These are phyloP conservation scores for Pichia paraexigua DNA, from an alignment of 805 yeast species.

Conservation along the genomic window DNA sequence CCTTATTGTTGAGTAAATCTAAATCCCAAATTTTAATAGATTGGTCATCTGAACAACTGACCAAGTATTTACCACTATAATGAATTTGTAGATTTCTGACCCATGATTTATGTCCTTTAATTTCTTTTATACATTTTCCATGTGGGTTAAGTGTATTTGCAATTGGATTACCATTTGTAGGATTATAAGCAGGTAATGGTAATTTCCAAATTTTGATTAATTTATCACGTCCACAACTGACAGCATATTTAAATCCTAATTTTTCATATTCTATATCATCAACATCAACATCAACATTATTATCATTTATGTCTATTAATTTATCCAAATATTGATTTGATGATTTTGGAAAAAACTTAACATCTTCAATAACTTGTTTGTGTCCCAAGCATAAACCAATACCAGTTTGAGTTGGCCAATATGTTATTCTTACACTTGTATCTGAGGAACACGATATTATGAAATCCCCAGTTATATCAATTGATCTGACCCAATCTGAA, in stretches of 20 bases:
- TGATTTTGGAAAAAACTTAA: conserved; percentile 51
- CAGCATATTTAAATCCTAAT: conserved; percentile 63
- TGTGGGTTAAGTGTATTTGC: conserved; percentile 50
- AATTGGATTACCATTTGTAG: conserved; percentile 30
- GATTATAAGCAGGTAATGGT: conserved; percentile 50
- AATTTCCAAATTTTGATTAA: conserved; percentile 66
- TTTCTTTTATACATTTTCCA: conserved; percentile 48
- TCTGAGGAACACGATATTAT: conserved; percentile 73
- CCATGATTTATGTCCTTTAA: conserved; percentile 83
- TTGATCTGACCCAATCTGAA: conserved; percentile 73
- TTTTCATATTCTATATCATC: conserved; percentile 19
- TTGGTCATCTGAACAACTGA: conserved; percentile 76
- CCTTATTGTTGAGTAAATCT: conserved; percentile 22
- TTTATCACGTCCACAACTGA: conserved; percentile 76
- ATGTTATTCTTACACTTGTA: conserved; percentile 61
- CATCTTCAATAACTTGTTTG: conserved; percentile 73
- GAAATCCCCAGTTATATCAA: conserved; percentile 41
- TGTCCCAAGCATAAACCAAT: conserved; percentile 66
- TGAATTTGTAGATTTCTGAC: conserved; percentile 62
- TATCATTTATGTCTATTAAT: conserved; percentile 20
- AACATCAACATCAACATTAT: background rate
- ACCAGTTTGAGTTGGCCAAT: conserved; percentile 58
- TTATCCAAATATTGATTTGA: conserved; percentile 43
- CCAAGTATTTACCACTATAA: conserved; percentile 64
- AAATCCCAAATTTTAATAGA: conserved; percentile 74